Evolutionary conservation across 2,329 filamentous ascomycete genomes (phyloP), one percentile per base, ranked within the genome.

Genomic region (Diatrype stigma): DNA sequence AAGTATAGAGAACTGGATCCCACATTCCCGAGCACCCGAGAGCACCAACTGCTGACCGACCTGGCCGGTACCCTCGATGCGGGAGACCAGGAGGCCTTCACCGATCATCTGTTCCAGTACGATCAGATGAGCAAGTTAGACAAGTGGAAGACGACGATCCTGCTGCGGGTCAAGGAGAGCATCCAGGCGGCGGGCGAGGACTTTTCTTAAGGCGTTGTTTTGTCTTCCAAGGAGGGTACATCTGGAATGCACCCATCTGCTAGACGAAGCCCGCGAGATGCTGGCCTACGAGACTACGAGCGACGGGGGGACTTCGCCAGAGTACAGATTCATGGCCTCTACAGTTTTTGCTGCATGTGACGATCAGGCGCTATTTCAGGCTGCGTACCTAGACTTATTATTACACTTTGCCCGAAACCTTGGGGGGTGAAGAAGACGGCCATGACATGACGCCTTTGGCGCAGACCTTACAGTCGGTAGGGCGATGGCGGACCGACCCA

Each of bases 121-220:
- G 91, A 96, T 69, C 89, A 95, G 74, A 79, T 96, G 74, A 94
- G 86, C 74, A 94, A 94, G 77, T 74, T 97, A 64, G 92, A 96
- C 67, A 94, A 93, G 76, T 97, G 93, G 93, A 96, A 96, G 86
- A 96, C 89, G 47, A 89, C 87, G 30, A 75, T 96, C 51, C 71
- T 96, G 56, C 74, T 96, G 64, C 82, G 85, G 60, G 80, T 96
- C 63, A 96, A 96, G 85, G 85, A 86, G 63, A 78, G 78, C 49
- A 95, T 96, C 62, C 87, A 93, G 72, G 76, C 59, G 48, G 60
- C 57, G 16, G 64, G 62, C 30, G 65, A 68, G 49, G 65, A 68
- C 53, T 68, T 67, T 52, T 64, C 65, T 40, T 68, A 56, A 57
- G 34, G 16, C 30, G 46, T 34, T 23, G 11, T 16, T n/a, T 14